Percentiles rank a stretch among this genome's conserved stretches.
Evolutionary conservation across 176 grass and related monocot species (phyloP).

Genomic region (Zoysia pacifica): DNA sequence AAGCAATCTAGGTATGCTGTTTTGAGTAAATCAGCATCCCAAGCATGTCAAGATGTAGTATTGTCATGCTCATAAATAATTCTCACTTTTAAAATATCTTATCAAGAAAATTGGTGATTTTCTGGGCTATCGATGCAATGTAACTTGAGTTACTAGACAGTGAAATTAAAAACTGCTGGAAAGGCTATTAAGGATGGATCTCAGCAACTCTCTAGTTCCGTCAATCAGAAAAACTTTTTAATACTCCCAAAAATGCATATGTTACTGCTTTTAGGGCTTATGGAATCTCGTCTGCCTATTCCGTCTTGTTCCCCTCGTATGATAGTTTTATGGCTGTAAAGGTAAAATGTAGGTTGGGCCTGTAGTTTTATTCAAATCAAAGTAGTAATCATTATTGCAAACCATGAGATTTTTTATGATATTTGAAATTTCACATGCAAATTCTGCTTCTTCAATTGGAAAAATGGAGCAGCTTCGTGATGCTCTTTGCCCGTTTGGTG

Average conservation of each 20-base stretch:
- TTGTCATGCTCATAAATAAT: constrained; percentile 6
- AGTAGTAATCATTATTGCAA: background rate
- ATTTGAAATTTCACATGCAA: background rate
- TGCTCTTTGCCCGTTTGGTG: background rate
- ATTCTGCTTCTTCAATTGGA: background rate
- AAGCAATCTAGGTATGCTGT: constrained; percentile 77
- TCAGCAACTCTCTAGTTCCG: background rate
- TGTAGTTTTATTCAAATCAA: background rate
- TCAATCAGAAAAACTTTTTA: too few relatives aligned
- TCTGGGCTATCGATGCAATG: background rate
- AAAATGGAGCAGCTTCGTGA: background rate
- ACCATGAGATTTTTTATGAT: background rate
- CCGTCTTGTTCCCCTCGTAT: background rate
- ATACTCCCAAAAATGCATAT: too few relatives aligned
- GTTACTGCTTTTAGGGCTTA: background rate
- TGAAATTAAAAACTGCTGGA: constrained; percentile 5
- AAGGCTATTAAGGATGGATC: background rate
- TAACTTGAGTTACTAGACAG: background rate
- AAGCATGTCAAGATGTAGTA: background rate
- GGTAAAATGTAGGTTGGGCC: background rate
- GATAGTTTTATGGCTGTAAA: background rate
- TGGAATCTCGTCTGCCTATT: background rate
- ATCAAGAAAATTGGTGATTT: background rate
- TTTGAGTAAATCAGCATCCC: background rate
- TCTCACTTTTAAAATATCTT: background rate